Evolutionary conservation across 1,284 basidiomycete genomes (phyloP), one percentile per base, ranked within the genome.

Genomic region (Ustilago xerochloae): DNA sequence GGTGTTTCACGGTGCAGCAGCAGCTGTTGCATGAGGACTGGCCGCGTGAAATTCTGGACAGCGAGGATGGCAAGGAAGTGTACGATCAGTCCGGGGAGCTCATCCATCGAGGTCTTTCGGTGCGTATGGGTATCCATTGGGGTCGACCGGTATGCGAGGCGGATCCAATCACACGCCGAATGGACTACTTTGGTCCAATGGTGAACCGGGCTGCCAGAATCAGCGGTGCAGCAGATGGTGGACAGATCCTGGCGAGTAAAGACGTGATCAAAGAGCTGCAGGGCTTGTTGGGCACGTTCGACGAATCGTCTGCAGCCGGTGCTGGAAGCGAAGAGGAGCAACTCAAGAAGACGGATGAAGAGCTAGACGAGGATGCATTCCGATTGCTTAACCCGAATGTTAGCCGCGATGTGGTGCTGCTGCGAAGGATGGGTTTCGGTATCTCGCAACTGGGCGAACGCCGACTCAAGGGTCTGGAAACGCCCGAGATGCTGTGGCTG

Each of bases 111-210:
- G 97, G 96, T 9, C 86, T 99, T 16, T 94, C 93, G 18, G 93
- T 99, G 3, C 90, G 97, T 41, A 99, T 99, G 96, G 96, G 97
- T 46, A 91, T 99, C 48, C 97, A 99, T 85, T 95, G 92, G 85
- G 97, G 97, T 32, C 86, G 86, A 26, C 97, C 97, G 0, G 89
- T 94, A 45, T 98, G 94, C 84, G 95, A 98, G 82, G 89, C 90
- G 10, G 97, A 99, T 85, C 92, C 93, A 1, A 92, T 97, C 83
- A 99, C 95, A 6, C 87, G 91, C 68, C 91, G 97, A 26, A 99
- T 99, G 97, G 96, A 99, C 85, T 85, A 85, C 75, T 85, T 85
- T 64, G 84, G 84, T 1, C 84, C 84, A 15, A 85, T 85, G 80
- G 82, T 83, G 47, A 83, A 83, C 51, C 78, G 95, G 41, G 89